phyloP scores from a whole-genome alignment of 2,329 filamentous ascomycete species.

The Fusarium begoniae region DNA sequence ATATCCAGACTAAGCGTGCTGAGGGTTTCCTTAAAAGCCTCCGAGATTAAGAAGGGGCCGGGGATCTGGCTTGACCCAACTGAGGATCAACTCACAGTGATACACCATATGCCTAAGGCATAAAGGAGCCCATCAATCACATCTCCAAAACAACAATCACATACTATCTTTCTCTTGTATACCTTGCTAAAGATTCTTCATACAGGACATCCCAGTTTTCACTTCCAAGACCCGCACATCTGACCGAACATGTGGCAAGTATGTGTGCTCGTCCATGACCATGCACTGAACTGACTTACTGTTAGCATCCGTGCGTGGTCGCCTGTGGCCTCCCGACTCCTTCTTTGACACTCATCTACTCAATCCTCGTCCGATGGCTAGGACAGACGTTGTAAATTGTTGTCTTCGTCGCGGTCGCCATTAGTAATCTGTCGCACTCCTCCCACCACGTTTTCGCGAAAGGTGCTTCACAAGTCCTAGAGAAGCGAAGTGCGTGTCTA shows the following conservation, averaged over 20 bases:
- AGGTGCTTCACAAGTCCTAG: background rate
- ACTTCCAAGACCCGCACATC: background rate
- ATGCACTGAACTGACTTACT: background rate
- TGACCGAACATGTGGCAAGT: fast-evolving
- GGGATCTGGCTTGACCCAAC: fast-evolving
- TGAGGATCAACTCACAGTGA: no score
- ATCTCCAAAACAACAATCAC: no score
- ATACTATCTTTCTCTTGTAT: no score
- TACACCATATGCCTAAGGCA: fast-evolving
- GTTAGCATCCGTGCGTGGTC: background rate
- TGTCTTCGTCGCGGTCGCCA: background rate
- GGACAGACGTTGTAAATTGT: background rate
- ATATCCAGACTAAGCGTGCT: no score
- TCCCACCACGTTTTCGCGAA: background rate
- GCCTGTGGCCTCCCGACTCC: fast-evolving
- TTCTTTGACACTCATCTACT: background rate
- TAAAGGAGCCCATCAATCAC: no score
- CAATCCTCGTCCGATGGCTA: background rate
- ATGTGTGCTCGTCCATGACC: background rate
- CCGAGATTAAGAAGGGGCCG: no score
- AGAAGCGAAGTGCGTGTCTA: background rate
- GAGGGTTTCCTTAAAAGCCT: fast-evolving
- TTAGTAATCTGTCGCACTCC: background rate
- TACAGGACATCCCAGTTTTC: background rate
- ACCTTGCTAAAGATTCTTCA: background rate